phyloP scores from a whole-genome alignment of 768 basidiomycete genomes.

The Leccinum olivaceopallidum region DNA sequence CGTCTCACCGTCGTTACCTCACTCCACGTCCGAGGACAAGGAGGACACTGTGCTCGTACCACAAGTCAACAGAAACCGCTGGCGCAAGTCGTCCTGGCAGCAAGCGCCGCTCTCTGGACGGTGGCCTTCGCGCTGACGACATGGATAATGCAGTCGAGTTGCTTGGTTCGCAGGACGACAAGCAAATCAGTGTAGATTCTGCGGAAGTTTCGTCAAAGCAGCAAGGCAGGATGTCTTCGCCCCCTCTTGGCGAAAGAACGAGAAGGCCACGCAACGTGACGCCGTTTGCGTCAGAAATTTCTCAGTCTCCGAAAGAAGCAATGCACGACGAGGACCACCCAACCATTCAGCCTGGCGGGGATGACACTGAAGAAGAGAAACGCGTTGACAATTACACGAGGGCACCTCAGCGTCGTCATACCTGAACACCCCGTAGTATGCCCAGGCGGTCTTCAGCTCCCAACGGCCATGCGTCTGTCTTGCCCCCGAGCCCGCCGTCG shows the following conservation, averaged over 20 bases:
- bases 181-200: not conserved
- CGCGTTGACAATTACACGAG: constrained; percentile 16
- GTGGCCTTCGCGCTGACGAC: not conserved
- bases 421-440: constrained; percentile 4
- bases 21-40: not conserved
- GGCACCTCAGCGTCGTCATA: constrained; percentile 18
- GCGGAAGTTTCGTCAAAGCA: not conserved
- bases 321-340: not conserved
- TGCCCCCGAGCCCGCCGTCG: constrained; percentile 58
- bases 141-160: constrained; percentile 2
- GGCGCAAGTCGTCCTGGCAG: not conserved
- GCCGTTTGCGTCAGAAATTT: constrained; percentile 7
- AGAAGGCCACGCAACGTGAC: constrained; percentile 9
- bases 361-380: not conserved
- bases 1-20: constrained; percentile 2
- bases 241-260: not conserved
- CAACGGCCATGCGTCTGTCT: constrained; percentile 38
- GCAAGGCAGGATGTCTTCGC: not conserved
- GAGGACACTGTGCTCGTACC: constrained; percentile 1
- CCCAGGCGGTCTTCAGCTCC: constrained; percentile 18
- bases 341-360: not conserved
- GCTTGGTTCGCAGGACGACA: not conserved
- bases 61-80: not conserved
- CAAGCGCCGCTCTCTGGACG: constrained; percentile 4
- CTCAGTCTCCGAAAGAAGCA: not conserved